Base-by-base conservation (phyloP, 352 stramenopile genomes). In the Phytophthora litchii region DNA sequence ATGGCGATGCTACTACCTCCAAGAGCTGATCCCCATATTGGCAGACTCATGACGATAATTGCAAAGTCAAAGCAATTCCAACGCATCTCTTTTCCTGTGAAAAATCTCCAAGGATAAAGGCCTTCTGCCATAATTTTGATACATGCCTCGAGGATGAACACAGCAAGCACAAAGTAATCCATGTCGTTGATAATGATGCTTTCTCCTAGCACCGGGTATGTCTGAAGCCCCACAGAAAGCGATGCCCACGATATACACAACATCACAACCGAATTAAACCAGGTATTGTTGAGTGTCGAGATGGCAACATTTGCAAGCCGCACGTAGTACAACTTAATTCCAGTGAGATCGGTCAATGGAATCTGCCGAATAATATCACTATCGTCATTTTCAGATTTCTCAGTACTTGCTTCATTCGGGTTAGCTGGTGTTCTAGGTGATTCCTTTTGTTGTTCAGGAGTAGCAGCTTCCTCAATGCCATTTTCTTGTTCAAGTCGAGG, bases 51-150 rank as follows among this genome's bases (percentile, higher is more conserved):
- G 45, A 96, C 44, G 40, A 94, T 87, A 48, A 95, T 90, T 27
- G 83, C 67, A 25, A 95, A 88, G 56, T 95, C 86, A 43, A 95
- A 95, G 36, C 64, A 89, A 48, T 95, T 95, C 86, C 85, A 95
- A 7, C 72, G 62, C 82, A 86, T 88, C 46, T 91, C 82, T 16
- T 77, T 76, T 3, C 83, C 85, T 0, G 64, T 66, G 63, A 96
- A 96, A 37, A 91, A 96, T 6, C 37, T 32, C 83, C 81, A 95
- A 7, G 88, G 88, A 27, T 48, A 58, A 10, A 89, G 58, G 0
- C 86, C 88, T 49, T 96, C 86, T 3, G 85, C 81, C 20, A 87
- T 23, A 44, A 96, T 89, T 72, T 96, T 95, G 35, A 92, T 68
- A 4, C 70, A 25, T 14, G 75, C 80, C 48, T 96, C 87, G 12